These are phyloP conservation scores for Sphenostylis stenocarpa DNA, from an alignment of 306 rosid genomes.

Conservation along the genomic window DNA sequence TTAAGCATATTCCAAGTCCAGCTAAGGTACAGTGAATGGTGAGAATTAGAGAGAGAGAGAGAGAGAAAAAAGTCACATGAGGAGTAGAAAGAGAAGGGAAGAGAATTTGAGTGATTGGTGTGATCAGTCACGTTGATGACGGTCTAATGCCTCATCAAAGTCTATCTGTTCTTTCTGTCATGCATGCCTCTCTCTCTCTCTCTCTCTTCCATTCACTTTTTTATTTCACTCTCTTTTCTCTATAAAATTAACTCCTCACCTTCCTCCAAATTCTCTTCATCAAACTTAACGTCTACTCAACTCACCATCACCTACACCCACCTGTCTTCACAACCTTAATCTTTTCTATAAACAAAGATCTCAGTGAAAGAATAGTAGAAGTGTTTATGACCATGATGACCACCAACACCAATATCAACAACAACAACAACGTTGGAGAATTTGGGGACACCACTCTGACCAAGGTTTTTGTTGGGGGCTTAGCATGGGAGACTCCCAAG, in stretches of 20 bases:
- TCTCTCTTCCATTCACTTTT: neutral
- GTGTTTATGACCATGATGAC: slow-evolving; percentile 25
- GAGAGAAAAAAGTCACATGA: too few species aligned
- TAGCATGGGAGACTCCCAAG: slow-evolving; percentile 92
- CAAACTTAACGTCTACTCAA: neutral
- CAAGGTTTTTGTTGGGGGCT: slow-evolving; percentile 83
- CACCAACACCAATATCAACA: neutral
- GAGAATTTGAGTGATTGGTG: neutral
- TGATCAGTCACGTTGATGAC: slow-evolving; percentile 58
- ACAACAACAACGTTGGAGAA: slow-evolving; percentile 36
- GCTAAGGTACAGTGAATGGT: neutral
- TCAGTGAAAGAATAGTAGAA: neutral
- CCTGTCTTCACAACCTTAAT: neutral
- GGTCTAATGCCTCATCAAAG: slow-evolving; percentile 33
- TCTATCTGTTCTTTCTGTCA: slow-evolving; percentile 72
- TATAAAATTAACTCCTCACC: slow-evolving; percentile 24
- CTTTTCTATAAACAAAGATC: neutral
- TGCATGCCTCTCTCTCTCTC: slow-evolving; percentile 43
- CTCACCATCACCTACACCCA: neutral
- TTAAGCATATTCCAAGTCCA: neutral
- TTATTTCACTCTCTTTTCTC: slow-evolving; percentile 23
- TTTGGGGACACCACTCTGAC: slow-evolving; percentile 83
- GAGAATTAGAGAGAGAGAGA: neutral
- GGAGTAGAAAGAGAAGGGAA: neutral
- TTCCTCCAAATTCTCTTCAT: slow-evolving; percentile 10